A percentile compares a stretch with the other conserved stretches of the same genome.
phyloP scores from a whole-genome alignment of 2,329 filamentous ascomycete genomes.

The Microcyclosporella mali region DNA sequence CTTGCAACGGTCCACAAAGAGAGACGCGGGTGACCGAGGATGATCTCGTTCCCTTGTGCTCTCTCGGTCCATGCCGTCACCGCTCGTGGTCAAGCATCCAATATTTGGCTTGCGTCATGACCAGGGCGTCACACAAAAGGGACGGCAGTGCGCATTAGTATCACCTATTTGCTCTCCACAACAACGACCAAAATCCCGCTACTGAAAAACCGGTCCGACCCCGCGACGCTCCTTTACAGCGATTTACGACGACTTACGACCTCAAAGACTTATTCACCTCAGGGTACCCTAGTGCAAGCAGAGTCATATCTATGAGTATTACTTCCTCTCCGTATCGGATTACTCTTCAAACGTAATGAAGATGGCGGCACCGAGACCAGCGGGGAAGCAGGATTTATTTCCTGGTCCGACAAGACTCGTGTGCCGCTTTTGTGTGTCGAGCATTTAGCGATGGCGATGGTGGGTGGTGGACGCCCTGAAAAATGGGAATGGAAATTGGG shows the following conservation, averaged over 20 bases:
- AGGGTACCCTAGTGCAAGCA: conserved; percentile 31
- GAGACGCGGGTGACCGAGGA: conserved; percentile 8
- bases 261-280: conserved; percentile 34
- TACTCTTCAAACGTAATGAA: conserved; percentile 21
- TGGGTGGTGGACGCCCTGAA: background rate
- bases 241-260: conserved; percentile 28
- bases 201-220: conserved; percentile 2
- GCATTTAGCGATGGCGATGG: conserved; percentile 23
- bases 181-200: conserved; percentile 8
- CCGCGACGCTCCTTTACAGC: conserved; percentile 15
- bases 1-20: conserved; percentile 37
- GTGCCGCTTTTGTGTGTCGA: conserved; percentile 8
- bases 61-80: conserved; percentile 9
- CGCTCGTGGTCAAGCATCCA: conserved; percentile 15
- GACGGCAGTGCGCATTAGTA: conserved; percentile 20
- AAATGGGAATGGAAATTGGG: background rate
- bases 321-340: conserved; percentile 19
- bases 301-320: conserved; percentile 15
- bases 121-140: conserved; percentile 18
- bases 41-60: conserved; percentile 8
- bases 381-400: background rate
- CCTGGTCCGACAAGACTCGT: background rate
- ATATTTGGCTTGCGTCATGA: conserved; percentile 14
- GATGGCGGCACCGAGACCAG: background rate
- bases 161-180: conserved; percentile 9